These are phyloP conservation scores for Colletotrichum somersetense DNA, from an alignment of 2,329 filamentous ascomycete genomes.

Conservation along the genomic window DNA sequence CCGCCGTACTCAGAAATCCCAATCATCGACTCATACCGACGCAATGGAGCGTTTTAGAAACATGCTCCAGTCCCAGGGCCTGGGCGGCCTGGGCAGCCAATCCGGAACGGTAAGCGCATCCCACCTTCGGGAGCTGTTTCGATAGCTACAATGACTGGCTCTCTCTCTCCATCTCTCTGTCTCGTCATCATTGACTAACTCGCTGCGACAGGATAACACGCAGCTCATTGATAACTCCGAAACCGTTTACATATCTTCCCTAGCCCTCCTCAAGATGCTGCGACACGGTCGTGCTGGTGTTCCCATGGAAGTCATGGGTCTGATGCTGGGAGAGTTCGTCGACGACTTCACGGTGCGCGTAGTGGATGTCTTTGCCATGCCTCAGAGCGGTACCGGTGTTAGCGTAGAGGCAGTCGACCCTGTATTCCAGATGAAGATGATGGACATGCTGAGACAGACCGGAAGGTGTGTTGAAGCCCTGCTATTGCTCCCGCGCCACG, in stretches of 20 bases:
- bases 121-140: conserved; percentile 34
- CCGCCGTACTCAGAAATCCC: background rate
- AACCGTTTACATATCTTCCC: conserved; percentile 98
- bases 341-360: conserved; percentile 99
- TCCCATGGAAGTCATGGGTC: conserved; percentile 99
- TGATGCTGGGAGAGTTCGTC: conserved; percentile 99
- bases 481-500: conserved; percentile 20
- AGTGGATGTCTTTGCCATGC: conserved; percentile 99
- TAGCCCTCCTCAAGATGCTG: conserved; percentile 98
- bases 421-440: conserved; percentile 99
- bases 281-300: conserved; percentile 97
- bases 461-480: conserved; percentile 75
- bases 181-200: background rate
- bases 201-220: conserved; percentile 77
- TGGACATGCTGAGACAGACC: conserved; percentile 99
- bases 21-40: background rate
- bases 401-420: conserved; percentile 98
- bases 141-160: conserved; percentile 12
- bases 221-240: conserved; percentile 98
- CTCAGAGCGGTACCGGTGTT: conserved; percentile 96
- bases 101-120: conserved; percentile 69
- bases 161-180: background rate
- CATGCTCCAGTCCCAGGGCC: conserved; percentile 83
- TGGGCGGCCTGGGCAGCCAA: conserved; percentile 71
- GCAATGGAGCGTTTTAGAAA: conserved; percentile 92